Base-by-base conservation (phyloP, 345 rosid species). In the Melastoma malabathricum region DNA sequence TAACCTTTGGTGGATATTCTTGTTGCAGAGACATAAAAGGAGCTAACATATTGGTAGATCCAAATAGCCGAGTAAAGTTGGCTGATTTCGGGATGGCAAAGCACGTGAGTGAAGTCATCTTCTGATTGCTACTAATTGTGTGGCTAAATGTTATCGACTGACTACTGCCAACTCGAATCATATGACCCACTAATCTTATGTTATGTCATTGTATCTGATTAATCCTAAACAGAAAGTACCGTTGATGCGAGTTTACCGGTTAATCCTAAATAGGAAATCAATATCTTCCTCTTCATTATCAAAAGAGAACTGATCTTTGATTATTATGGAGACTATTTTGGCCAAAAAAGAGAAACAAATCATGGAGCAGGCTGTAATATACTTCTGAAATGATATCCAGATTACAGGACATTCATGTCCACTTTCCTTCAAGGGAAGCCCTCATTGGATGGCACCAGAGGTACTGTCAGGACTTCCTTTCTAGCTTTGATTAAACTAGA, bases 41-140 rank as follows among this genome's bases (percentile, higher is more conserved):
- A 70, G 93, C 93, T 60, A 83, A 80, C 69, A 66, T 83, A 66
- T 75, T 83, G 44, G 87, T 78, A 44, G 93, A 83, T 55, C 87
- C 93, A 10, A 74, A 54, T 60, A 88, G 93, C 23, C 83, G 85
- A 10, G 83, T 84, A 27, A 84, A 84, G 60, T 68, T 84, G 67
- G 93, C 88, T 17, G 93, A 84, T 61, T 84, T 81, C 63, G 93
- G 93, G 66, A 84, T 84, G 93, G 93, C 93, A 61, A 84, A 84
- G 76, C 88, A 84, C 60, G 93, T 84, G 71, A 76, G 93, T 51
- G 18, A 18, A 43, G 5, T 18, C 44, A 20, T 39, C 8, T 45
- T 39, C 34, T 47, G 22, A 18, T 16, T 29, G 19, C 43, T 55
- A 19, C 16, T 13, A 44, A 13, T 44, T 20, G 48, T 22, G 41